Percentiles rank a stretch among this genome's conserved stretches.
Conservation (phyloP, 2,329 filamentous ascomycete species). For the Paracoccidioides brasiliensis region DNA sequence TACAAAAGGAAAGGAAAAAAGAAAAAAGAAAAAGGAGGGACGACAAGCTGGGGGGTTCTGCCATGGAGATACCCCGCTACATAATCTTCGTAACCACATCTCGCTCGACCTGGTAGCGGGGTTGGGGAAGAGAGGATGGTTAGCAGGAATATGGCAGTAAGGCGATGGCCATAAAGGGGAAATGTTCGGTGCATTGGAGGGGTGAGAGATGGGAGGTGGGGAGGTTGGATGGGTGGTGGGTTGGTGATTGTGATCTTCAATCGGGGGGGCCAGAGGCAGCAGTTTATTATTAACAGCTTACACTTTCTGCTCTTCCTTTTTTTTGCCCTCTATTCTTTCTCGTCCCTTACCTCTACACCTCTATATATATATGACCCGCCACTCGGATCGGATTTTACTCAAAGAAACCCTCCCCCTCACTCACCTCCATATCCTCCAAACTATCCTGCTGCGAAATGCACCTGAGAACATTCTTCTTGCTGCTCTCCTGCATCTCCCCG, state of each 20-base stretch:
- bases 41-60: background rate
- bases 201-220: background rate
- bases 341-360: background rate
- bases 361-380: too few relatives aligned
- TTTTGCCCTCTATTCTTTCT: too few relatives aligned
- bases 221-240: background rate
- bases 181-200: background rate
- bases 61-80: conserved; percentile 34
- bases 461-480: conserved; percentile 94
- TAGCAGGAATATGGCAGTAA: conserved; percentile 1
- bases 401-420: conserved; percentile 26
- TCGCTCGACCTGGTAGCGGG: conserved; percentile 59
- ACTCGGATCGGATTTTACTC: background rate
- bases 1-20: background rate
- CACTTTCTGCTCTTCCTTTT: too few relatives aligned
- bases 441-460: conserved; percentile 97
- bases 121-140: conserved; percentile 4
- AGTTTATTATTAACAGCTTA: too few relatives aligned
- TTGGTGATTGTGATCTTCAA: too few relatives aligned
- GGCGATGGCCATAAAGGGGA: background rate
- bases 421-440: conserved; percentile 97
- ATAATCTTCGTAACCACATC: conserved; percentile 77
- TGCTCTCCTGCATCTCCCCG: conserved; percentile 95
- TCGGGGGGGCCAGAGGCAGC: too few relatives aligned
- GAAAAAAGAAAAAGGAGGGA: background rate